phyloP scores from a whole-genome alignment of 2,329 filamentous ascomycete genomes.

The Cladosporium colombiae region DNA sequence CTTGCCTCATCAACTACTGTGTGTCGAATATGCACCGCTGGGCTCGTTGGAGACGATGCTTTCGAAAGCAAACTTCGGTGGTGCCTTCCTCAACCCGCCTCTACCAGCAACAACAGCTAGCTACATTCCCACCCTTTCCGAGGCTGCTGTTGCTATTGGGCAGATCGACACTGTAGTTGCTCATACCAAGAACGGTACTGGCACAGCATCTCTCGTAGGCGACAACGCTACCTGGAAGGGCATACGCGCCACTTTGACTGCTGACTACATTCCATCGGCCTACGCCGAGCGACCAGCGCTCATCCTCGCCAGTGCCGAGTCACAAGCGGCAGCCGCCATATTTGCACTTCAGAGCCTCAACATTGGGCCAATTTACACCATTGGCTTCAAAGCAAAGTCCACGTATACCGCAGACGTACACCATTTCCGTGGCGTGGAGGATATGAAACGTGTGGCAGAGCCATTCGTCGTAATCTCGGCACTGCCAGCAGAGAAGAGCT shows the following conservation, averaged over 20 bases:
- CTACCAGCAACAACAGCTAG: constrained; percentile 54
- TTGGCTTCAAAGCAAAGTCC: constrained; percentile 68
- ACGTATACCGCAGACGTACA: constrained; percentile 66
- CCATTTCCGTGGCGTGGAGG: constrained; percentile 69
- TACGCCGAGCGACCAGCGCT: constrained; percentile 76
- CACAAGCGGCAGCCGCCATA: constrained; percentile 75
- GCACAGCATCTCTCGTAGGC: constrained; percentile 59
- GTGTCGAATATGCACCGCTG: constrained; percentile 69
- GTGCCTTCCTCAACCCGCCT: constrained; percentile 77
- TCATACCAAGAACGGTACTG: constrained; percentile 37
- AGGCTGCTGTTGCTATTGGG: constrained; percentile 75
- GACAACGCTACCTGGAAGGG: constrained; percentile 87
- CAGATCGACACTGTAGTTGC: constrained; percentile 80
- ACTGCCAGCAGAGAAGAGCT: constrained; percentile 74
- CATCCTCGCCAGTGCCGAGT: constrained; percentile 69
- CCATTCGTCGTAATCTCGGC: constrained; percentile 83
- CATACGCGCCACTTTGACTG: constrained; percentile 76
- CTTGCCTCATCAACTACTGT: constrained; percentile 78
- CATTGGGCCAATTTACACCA: constrained; percentile 78
- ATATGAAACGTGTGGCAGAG: constrained; percentile 75
- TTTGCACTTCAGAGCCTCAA: constrained; percentile 76
- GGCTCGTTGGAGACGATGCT: constrained; percentile 71
- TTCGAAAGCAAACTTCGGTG: constrained; percentile 74
- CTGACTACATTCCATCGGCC: constrained; percentile 79
- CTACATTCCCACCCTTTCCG: constrained; percentile 67